These are phyloP conservation scores for Dacryopinax primogenitus DNA, from an alignment of 768 basidiomycete genomes.

Conservation along the genomic window DNA sequence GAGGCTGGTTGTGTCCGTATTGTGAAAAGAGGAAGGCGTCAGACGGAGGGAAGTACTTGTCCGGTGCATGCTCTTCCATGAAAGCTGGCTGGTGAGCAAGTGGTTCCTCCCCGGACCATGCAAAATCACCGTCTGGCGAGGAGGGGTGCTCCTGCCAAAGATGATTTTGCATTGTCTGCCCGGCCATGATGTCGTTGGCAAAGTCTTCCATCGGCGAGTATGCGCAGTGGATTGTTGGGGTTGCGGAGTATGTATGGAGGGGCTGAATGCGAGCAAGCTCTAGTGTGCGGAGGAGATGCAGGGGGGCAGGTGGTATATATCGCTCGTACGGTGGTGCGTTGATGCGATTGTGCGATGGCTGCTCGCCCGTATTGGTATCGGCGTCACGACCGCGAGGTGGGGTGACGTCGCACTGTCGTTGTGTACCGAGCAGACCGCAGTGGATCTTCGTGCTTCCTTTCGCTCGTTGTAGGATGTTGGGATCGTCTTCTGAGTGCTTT, in stretches of 20 bases:
- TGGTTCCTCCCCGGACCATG: not conserved
- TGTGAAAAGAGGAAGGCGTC: no score
- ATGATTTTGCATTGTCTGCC: not conserved
- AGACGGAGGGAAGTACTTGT: no score
- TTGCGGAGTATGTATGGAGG: not conserved
- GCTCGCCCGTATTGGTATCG: not conserved
- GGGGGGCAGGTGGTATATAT: slow-evolving; percentile 2
- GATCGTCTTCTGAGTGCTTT: not conserved
- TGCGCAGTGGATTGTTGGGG: not conserved
- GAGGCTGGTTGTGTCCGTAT: no score
- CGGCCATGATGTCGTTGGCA: not conserved
- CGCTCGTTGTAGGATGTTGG: no score
- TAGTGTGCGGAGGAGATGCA: not conserved
- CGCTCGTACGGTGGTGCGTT: not conserved
- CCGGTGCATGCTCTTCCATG: no score
- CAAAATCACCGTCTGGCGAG: not conserved
- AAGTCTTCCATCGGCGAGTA: not conserved
- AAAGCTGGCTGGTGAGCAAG: not conserved
- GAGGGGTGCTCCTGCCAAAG: not conserved
- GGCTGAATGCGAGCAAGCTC: slow-evolving; percentile 8
- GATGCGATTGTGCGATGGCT: not conserved
- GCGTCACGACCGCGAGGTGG: not conserved
- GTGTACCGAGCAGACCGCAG: not conserved
- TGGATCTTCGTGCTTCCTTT: not conserved
- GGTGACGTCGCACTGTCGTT: not conserved